Evolutionary conservation across 163 green algal species (phyloP).

Genomic region (Dunaliella salina): DNA sequence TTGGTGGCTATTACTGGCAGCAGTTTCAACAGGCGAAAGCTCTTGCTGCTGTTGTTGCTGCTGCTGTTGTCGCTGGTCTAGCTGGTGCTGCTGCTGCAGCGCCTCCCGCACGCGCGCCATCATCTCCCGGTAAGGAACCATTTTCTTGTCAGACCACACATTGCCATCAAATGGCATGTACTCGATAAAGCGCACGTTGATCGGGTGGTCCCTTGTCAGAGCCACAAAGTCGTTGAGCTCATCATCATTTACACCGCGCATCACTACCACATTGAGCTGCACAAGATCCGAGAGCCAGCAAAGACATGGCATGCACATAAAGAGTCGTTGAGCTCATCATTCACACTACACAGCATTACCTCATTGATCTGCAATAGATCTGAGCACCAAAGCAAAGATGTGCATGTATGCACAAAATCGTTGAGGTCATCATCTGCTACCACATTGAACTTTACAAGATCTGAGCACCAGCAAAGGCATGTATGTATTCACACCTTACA

Average conservation of each 20-base stretch:
- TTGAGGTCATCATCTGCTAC: slow-evolving; percentile 94
- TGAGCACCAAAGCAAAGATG: too few species aligned
- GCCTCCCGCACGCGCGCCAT: slow-evolving; percentile 18
- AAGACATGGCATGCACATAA: too few species aligned
- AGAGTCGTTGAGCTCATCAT: too few species aligned
- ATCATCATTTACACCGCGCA: slow-evolving; percentile 95
- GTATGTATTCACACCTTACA: too few species aligned
- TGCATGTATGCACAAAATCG: too few species aligned
- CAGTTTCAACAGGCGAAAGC: not conserved
- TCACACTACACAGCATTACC: too few species aligned
- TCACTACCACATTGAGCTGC: slow-evolving; percentile 96
- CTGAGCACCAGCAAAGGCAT: too few species aligned
- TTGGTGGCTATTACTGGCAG: not conserved
- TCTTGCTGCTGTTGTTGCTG: not conserved
- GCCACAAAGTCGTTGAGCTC: slow-evolving; percentile 94
- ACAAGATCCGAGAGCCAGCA: too few species aligned
- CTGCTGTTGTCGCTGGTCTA: slow-evolving; percentile 8
- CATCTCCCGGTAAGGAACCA: slow-evolving; percentile 80
- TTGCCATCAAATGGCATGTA: slow-evolving; percentile 99
- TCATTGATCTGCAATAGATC: too few species aligned
- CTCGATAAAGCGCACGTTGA: slow-evolving; percentile 99
- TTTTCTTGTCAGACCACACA: slow-evolving; percentile 78
- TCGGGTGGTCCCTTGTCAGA: slow-evolving; percentile 66
- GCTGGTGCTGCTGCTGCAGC: slow-evolving; percentile 11
- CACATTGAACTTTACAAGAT: slow-evolving; percentile 80